Percentiles rank a stretch among this genome's conserved stretches.
Conservation (phyloP, 208 protist species). For the Wallacemonas sp. region DNA sequence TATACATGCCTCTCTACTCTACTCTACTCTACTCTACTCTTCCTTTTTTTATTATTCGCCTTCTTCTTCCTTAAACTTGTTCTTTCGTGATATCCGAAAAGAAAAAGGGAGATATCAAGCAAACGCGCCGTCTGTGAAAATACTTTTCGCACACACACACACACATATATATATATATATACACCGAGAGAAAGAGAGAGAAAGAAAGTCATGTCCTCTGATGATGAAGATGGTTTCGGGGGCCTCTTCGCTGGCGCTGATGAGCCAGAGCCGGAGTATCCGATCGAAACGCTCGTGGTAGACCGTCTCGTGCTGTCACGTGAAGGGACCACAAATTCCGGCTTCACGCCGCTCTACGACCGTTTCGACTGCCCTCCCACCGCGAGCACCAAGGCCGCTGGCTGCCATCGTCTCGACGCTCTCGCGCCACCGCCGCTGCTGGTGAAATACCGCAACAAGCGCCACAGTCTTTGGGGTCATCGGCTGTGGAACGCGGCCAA, state of each 20-base stretch:
- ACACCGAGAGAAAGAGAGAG: not conserved
- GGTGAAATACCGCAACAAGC: conserved; percentile 77
- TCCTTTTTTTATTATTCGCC: not conserved
- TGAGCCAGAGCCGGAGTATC: conserved; percentile 32
- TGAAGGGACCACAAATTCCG: conserved; percentile 51
- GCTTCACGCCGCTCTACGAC: conserved; percentile 49
- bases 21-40: not conserved
- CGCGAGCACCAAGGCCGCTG: not conserved
- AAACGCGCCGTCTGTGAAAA: too few species aligned
- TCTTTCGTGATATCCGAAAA: not conserved
- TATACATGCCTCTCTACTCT: not conserved
- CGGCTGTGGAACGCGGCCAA: conserved; percentile 88
- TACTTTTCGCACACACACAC: conserved; percentile 2
- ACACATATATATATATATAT: conserved; percentile 4
- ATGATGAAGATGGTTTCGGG: conserved; percentile 52
- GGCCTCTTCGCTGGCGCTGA: conserved; percentile 48
- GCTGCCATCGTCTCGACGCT: conserved; percentile 20
- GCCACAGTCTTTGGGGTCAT: conserved; percentile 88
- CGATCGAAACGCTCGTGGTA: conserved; percentile 54
- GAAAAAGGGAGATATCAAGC: too few species aligned
- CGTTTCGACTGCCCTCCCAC: conserved; percentile 37
- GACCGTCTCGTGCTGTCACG: conserved; percentile 36
- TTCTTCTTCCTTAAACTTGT: not conserved
- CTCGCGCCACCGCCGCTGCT: conserved; percentile 29
- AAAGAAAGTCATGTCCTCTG: conserved; percentile 14